phyloP scores from a whole-genome alignment of 352 stramenopile genomes.

The Phytopythium chamaehyphon region DNA sequence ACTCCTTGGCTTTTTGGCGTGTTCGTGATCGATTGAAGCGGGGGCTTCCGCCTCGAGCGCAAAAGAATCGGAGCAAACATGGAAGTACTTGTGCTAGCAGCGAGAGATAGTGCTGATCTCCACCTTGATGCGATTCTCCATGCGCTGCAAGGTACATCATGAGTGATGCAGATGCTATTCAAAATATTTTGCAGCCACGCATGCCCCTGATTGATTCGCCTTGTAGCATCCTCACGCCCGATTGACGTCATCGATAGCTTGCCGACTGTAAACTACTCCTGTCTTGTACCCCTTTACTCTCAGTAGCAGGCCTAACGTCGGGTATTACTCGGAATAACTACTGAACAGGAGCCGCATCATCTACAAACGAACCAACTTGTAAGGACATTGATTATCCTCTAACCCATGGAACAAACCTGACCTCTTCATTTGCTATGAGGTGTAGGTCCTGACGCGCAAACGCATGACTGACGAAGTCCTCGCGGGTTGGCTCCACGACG shows the following conservation, averaged over 20 bases:
- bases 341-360: slow-evolving; percentile 1
- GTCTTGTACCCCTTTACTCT: neutral
- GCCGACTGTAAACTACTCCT: slow-evolving; percentile 15
- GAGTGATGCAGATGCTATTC: neutral
- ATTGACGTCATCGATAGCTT: slow-evolving; percentile 25
- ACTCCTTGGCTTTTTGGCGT: too few relatives aligned
- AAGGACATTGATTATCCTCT: neutral
- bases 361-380: slow-evolving; percentile 12
- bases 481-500: neutral
- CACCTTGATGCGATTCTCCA: slow-evolving; percentile 21
- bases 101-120: slow-evolving; percentile 11
- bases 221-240: slow-evolving; percentile 15
- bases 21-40: neutral
- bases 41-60: too few relatives aligned
- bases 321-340: neutral
- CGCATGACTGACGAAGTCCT: slow-evolving; percentile 5
- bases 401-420: neutral
- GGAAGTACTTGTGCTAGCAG: slow-evolving; percentile 32
- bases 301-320: neutral
- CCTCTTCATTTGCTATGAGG: neutral
- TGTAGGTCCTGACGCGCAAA: slow-evolving; percentile 5
- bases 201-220: neutral
- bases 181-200: neutral
- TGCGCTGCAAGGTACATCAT: slow-evolving; percentile 20
- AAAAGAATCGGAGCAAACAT: slow-evolving; percentile 6